These are phyloP conservation scores for Mycocentrospora acerina DNA, from an alignment of 2,329 filamentous ascomycete genomes.

Conservation along the genomic window DNA sequence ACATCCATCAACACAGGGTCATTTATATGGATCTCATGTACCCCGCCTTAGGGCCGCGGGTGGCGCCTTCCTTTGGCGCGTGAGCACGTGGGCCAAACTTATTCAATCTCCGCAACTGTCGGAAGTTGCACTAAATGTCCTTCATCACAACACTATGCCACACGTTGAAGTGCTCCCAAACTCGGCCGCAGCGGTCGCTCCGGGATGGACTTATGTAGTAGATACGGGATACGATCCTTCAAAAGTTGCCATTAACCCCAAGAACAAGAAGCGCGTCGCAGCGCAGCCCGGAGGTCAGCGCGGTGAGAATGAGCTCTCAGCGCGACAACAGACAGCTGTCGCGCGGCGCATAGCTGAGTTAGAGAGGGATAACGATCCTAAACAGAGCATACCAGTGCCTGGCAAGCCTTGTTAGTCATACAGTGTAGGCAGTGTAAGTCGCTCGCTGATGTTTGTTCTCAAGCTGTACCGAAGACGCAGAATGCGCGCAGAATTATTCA, in stretches of 20 bases:
- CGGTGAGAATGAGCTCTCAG: constrained; percentile 64
- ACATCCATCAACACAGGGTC: no score
- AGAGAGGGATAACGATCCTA: constrained; percentile 68
- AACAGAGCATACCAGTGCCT: constrained; percentile 47
- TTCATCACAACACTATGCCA: constrained; percentile 52
- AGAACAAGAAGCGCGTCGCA: constrained; percentile 67
- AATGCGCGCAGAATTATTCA: constrained; percentile 73
- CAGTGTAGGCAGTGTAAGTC: not conserved
- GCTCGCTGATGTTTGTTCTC: not conserved
- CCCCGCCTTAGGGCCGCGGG: no score
- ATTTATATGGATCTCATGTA: no score
- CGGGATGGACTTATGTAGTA: constrained; percentile 91
- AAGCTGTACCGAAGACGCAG: constrained; percentile 54
- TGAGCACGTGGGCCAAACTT: no score
- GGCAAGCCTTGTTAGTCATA: constrained; percentile 24
- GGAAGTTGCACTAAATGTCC: not conserved
- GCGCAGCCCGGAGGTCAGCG: constrained; percentile 30
- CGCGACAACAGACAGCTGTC: constrained; percentile 80
- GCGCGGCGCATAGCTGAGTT: constrained; percentile 80
- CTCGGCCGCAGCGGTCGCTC: constrained; percentile 68
- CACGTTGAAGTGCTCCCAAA: constrained; percentile 80
- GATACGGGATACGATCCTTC: constrained; percentile 66
- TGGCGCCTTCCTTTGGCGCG: no score
- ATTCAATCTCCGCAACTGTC: constrained; percentile 4
- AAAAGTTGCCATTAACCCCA: constrained; percentile 54